Base-by-base conservation (phyloP, 2,329 filamentous ascomycete species). In the Phoma sp. region DNA sequence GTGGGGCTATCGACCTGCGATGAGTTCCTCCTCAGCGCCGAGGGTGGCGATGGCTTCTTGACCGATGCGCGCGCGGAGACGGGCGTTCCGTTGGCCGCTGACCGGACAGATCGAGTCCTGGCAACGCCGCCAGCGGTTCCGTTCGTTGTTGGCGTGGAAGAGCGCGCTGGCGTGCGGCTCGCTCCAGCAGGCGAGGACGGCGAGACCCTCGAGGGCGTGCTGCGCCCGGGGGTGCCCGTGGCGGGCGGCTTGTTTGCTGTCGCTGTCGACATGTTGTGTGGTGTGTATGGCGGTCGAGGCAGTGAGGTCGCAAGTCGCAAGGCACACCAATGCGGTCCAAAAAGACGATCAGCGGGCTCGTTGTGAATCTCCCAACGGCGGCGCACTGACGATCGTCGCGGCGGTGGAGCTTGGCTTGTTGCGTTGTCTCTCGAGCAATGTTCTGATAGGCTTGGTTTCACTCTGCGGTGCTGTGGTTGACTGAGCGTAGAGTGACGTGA, bases 1-100 rank as follows among this genome's bases (percentile, higher is more conserved):
- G 48, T 42, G 7, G 47, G 71, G 30, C 67, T 64, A 53, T 75
- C 71, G 61, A 71, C 72, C 65, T 68, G 72, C 64, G 68, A 69
- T 51, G 68, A 61, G 59, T 59, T 66, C 47, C 62, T 69, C 65
- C 71, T 70, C 32, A 74, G 65, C 36, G 56, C 66, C 7, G 74
- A 77, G 10, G 68, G 45, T 6, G 66, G 59, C 28, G 66, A 68
- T 28, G 74, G 73, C 62, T 72, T 76, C 54, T 70, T 67, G 34
- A 72, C 74, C 10, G 74, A 65, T 7, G 74, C 67, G 47, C 74
- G 73, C 25, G 75, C 74, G 36, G 75, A 77, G 15, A 76, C 65
- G 9, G 75, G 75, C 12, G 72, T 60, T 32, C 73, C 72, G 47
- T 65, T 72, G 7, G 56, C 52, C 34, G 59, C 57, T 20, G 69